Evolutionary conservation across 192 early-diverging fungal genomes (phyloP).

Genomic region (Umbelopsis sp.): DNA sequence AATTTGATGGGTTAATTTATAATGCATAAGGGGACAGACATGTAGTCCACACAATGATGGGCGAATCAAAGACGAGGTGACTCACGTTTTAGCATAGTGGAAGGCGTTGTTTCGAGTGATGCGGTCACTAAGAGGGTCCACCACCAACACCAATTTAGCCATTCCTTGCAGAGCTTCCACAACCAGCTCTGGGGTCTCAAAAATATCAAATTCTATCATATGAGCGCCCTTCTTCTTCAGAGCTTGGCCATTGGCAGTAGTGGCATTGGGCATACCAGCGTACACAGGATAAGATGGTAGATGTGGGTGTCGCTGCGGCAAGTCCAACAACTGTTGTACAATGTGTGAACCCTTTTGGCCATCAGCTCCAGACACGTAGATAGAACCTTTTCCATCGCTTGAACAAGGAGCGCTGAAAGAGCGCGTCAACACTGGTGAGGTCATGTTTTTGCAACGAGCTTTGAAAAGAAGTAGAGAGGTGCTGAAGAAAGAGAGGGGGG

Average conservation of each 20-base stretch:
- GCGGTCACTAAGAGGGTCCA: slow-evolving; percentile 43
- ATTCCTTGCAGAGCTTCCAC: slow-evolving; percentile 35
- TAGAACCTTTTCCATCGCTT: slow-evolving; percentile 37
- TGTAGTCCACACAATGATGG: background rate
- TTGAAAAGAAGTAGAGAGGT: background rate
- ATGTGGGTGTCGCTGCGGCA: slow-evolving; percentile 33
- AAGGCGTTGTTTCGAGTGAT: slow-evolving; percentile 34
- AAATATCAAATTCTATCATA: slow-evolving; percentile 34
- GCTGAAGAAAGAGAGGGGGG: background rate
- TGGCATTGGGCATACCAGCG: slow-evolving; percentile 37
- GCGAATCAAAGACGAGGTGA: slow-evolving; percentile 7
- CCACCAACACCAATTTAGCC: slow-evolving; percentile 35
- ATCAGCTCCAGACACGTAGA: slow-evolving; percentile 45
- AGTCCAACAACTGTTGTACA: slow-evolving; percentile 35
- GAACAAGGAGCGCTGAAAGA: slow-evolving; percentile 20
- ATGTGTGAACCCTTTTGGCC: slow-evolving; percentile 43
- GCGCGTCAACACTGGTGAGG: background rate
- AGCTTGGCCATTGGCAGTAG: slow-evolving; percentile 26
- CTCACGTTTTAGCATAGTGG: slow-evolving; percentile 37
- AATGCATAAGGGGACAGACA: background rate
- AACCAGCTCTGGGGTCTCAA: slow-evolving; percentile 24
- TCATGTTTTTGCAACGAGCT: slow-evolving; percentile 8
- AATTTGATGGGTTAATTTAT: slow-evolving; percentile 21
- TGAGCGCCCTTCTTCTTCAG: slow-evolving; percentile 32
- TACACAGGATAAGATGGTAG: slow-evolving; percentile 30